Evolutionary conservation across 1,284 basidiomycete species (phyloP), one percentile per base, ranked within the genome.

Genomic region (Coniophora puteana): DNA sequence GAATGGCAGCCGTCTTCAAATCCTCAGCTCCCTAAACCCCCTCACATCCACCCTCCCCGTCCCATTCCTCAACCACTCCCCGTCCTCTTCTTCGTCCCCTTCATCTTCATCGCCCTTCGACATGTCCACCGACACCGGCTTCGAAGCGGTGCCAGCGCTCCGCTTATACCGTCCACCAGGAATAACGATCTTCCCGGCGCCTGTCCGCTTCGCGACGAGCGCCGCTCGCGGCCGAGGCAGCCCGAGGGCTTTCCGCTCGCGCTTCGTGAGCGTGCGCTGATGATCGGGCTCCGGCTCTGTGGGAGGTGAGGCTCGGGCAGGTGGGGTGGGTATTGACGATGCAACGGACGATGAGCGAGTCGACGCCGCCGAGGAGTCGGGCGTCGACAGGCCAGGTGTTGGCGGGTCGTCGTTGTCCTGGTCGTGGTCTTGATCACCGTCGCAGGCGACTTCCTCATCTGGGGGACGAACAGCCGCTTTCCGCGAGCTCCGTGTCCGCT

Each of bases 1-100:
- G 26, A 28, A 28, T n/a, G 10, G 26, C n/a, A 28, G 11, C n/a
- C n/a, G n/a, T n/a, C n/a, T n/a, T n/a, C n/a, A 88, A 51, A 89
- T 89, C 74, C 78, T 86, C 58, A 89, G 59, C 66, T 89, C 87
- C 50, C 83, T 70, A 61, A 89, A 89, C 38, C 86, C 86, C 43
- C 86, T 69, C 44, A 89, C 84, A 58, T 89, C 86, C 45, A 89
- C 61, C 51, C 86, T 66, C 41, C 86, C 86, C 27, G 74, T 74
- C 43, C 87, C 86, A 61, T 85, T 89, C 53, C 67, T 71, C 51
- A 64, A 65, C 86, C 86, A 89, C 61, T 88, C 83, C 38, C 59
- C 70, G 33, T 66, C 67, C 14, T 51, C 66, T 31, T 59, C 63
- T 17, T 55, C 60, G 21, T 54, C 60, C 23, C 53, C 57, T 41